A percentile compares a stretch with the other conserved stretches of the same genome.
These are phyloP conservation scores for Sporothrix pallida DNA, from an alignment of 2,329 filamentous ascomycete genomes.

Conservation along the genomic window DNA sequence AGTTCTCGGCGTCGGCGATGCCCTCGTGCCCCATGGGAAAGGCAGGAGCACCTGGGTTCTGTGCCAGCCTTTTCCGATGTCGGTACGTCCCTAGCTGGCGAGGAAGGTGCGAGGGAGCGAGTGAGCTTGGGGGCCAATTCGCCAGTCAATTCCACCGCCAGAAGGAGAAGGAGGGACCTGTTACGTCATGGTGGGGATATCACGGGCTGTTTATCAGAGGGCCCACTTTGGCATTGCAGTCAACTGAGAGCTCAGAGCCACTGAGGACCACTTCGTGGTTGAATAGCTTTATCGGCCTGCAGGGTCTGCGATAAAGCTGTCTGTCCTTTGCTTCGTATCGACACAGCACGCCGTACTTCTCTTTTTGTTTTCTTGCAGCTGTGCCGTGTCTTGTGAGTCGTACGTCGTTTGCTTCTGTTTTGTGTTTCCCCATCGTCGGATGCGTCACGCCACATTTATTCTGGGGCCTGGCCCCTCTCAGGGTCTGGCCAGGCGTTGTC, in stretches of 20 bases:
- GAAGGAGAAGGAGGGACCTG: not conserved
- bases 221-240: not conserved
- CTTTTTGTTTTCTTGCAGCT: not conserved
- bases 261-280: not conserved
- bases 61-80: not conserved
- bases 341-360: not conserved
- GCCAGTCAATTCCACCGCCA: not conserved
- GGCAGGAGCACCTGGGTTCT: not conserved
- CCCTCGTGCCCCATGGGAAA: not conserved
- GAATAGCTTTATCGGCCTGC: slow-evolving; percentile 21
- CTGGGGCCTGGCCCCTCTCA: not conserved
- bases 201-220: not conserved
- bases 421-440: not conserved
- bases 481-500: not conserved
- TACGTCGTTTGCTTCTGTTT: not conserved
- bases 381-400: not conserved
- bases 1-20: not conserved
- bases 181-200: slow-evolving; percentile 23
- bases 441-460: not conserved
- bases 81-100: not conserved
- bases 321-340: not conserved
- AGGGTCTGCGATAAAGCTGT: slow-evolving; percentile 25
- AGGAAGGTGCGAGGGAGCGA: not conserved
- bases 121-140: no score
- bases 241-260: not conserved